These are phyloP conservation scores for Rutstroemia sp. DNA, from an alignment of 2,329 filamentous ascomycete genomes.

Conservation along the genomic window DNA sequence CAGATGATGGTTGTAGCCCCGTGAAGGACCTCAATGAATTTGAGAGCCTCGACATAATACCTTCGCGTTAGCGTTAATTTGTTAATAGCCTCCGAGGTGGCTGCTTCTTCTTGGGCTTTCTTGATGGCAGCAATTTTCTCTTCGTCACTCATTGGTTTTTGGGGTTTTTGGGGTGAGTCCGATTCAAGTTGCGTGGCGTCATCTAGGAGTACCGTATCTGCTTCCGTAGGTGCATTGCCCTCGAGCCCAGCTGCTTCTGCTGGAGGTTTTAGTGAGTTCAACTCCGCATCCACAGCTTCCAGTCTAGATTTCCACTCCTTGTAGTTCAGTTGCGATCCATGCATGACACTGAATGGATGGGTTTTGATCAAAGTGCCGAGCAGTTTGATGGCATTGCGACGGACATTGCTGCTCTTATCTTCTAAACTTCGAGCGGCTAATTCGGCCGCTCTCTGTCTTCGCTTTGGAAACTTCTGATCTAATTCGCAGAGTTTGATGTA, in stretches of 20 bases:
- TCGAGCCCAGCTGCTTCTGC: conserved; percentile 65
- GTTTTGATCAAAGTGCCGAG: conserved; percentile 83
- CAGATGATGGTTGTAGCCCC: conserved; percentile 73
- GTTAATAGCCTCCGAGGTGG: conserved; percentile 79
- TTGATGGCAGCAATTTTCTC: conserved; percentile 65
- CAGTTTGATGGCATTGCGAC: conserved; percentile 90
- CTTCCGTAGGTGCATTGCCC: conserved; percentile 51
- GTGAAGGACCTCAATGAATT: conserved; percentile 88
- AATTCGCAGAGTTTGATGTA: conserved; percentile 87
- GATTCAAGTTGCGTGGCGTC: conserved; percentile 76
- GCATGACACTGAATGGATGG: conserved; percentile 87
- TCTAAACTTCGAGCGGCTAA: conserved; percentile 83
- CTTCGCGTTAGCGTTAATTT: conserved; percentile 81
- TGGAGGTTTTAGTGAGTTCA: conserved; percentile 75
- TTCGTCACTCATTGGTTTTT: conserved; percentile 64
- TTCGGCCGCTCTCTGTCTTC: conserved; percentile 79
- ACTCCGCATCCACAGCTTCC: conserved; percentile 73
- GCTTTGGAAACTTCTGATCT: conserved; percentile 93
- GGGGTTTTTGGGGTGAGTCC: conserved; percentile 52
- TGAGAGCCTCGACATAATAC: conserved; percentile 88
- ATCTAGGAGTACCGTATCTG: conserved; percentile 74
- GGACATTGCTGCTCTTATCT: conserved; percentile 97
- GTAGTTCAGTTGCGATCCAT: conserved; percentile 76
- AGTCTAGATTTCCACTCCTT: conserved; percentile 81
- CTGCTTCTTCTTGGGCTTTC: conserved; percentile 79